Evolutionary conservation across 148 eudicot genomes (phyloP).

Genomic region (Tetragonia tetragonoides): DNA sequence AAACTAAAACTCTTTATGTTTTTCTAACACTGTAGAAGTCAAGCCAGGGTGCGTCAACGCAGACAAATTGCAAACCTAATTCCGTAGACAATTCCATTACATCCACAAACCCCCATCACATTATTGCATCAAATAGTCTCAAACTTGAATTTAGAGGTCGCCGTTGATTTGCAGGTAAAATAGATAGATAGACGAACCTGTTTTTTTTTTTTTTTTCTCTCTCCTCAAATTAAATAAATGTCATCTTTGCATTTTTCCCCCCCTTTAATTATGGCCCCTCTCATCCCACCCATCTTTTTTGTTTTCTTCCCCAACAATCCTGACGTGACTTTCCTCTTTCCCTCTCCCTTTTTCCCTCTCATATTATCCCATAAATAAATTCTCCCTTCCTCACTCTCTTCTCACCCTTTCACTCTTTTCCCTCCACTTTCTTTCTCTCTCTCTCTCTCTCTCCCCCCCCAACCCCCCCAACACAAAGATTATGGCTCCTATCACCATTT

Average conservation of each 20-base stretch:
- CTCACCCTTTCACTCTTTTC: background rate
- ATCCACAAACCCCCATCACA: too few species aligned
- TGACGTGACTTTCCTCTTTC: conserved; percentile 17
- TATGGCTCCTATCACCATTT: background rate
- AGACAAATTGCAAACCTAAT: too few species aligned
- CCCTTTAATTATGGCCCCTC: conserved; percentile 5
- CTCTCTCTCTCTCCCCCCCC: too few species aligned
- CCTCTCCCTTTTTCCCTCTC: background rate
- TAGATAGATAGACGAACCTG: too few species aligned
- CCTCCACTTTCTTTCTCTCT: background rate
- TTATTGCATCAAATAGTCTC: too few species aligned
- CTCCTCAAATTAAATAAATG: background rate
- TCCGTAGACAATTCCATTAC: too few species aligned
- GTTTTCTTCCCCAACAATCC: conserved; percentile 21
- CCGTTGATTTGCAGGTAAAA: background rate
- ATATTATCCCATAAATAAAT: background rate
- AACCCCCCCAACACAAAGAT: background rate
- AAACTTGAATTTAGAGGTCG: too few species aligned
- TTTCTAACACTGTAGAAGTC: too few species aligned
- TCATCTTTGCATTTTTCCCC: too few species aligned
- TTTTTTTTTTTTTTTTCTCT: too few species aligned
- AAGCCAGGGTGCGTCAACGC: too few species aligned
- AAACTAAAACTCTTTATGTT: too few species aligned
- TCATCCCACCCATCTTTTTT: background rate
- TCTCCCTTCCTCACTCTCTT: background rate